Evolutionary conservation across 2,329 filamentous ascomycete species (phyloP).

Genomic region (Paracorniculantispora psalliotae): DNA sequence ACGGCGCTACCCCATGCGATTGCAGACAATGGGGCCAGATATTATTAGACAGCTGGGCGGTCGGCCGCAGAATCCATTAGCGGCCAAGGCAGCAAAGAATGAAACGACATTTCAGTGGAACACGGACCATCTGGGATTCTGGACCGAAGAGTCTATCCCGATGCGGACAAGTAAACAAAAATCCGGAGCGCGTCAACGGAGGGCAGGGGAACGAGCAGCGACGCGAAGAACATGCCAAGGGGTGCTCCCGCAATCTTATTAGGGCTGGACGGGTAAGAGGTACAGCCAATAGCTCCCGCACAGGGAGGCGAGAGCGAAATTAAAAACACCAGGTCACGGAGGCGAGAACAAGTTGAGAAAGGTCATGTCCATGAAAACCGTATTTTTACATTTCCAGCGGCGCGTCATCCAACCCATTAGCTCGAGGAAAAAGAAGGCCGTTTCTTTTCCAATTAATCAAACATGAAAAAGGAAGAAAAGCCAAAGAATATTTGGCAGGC

Average conservation of each 20-base stretch:
- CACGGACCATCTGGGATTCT: no score
- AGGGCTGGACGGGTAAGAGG: background rate
- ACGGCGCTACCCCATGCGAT: background rate
- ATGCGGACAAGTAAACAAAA: slow-evolving; percentile 11
- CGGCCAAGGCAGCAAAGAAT: no score
- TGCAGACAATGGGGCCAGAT: background rate
- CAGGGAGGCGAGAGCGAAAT: background rate
- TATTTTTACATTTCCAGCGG: slow-evolving; percentile 3
- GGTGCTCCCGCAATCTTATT: background rate
- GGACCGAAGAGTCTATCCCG: no score
- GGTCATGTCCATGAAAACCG: background rate
- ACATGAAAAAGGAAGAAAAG: background rate
- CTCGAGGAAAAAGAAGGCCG: background rate
- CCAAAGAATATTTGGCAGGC: background rate
- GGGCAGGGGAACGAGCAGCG: background rate
- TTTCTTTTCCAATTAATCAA: background rate
- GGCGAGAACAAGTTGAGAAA: background rate
- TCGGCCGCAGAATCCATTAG: no score
- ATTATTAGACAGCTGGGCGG: background rate
- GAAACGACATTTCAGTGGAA: no score
- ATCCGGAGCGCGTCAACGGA: background rate
- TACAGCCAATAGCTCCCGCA: background rate
- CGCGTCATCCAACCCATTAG: slow-evolving; percentile 5
- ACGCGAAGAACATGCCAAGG: background rate
- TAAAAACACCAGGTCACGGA: background rate